Percentiles rank a stretch among this genome's conserved stretches.
These are phyloP conservation scores for Infundibulicybe gibba DNA, from an alignment of 768 basidiomycete species.

Conservation along the genomic window DNA sequence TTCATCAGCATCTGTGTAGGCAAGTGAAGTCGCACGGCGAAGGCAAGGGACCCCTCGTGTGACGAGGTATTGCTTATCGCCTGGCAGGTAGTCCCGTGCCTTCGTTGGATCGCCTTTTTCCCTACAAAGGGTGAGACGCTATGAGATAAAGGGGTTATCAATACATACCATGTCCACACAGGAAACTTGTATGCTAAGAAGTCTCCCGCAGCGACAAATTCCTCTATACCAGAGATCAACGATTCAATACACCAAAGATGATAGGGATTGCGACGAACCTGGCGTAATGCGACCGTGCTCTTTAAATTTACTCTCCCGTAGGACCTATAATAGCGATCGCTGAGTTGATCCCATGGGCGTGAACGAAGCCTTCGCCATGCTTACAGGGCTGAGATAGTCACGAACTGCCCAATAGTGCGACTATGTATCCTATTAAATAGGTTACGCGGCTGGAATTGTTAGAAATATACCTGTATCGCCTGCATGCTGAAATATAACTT, in stretches of 20 bases:
- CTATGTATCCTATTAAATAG: slow-evolving; percentile 33
- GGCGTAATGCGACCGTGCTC: slow-evolving; percentile 97
- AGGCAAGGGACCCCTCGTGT: slow-evolving; percentile 97
- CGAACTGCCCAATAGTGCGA: slow-evolving; percentile 92
- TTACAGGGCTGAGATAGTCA: slow-evolving; percentile 88
- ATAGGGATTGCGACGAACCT: slow-evolving; percentile 43
- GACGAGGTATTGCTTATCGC: slow-evolving; percentile 95
- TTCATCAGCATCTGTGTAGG: slow-evolving; percentile 94
- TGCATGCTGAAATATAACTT: slow-evolving; percentile 7
- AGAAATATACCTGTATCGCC: slow-evolving; percentile 15
- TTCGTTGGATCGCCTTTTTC: slow-evolving; percentile 88
- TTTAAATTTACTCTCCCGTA: slow-evolving; percentile 98
- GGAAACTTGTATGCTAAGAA: slow-evolving; percentile 98
- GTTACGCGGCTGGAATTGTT: background rate
- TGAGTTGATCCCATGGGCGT: slow-evolving; percentile 25
- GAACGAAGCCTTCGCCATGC: slow-evolving; percentile 18
- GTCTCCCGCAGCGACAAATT: slow-evolving; percentile 97
- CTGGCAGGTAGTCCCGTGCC: slow-evolving; percentile 88
- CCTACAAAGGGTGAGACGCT: slow-evolving; percentile 42
- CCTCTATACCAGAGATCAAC: slow-evolving; percentile 53
- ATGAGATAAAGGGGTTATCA: background rate
- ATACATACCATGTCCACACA: slow-evolving; percentile 89
- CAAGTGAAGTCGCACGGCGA: slow-evolving; percentile 85
- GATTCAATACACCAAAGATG: slow-evolving; percentile 11
- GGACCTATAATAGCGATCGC: slow-evolving; percentile 56